Conservation (phyloP, 2,329 filamentous ascomycete species). For the Ramularia endophylla region DNA sequence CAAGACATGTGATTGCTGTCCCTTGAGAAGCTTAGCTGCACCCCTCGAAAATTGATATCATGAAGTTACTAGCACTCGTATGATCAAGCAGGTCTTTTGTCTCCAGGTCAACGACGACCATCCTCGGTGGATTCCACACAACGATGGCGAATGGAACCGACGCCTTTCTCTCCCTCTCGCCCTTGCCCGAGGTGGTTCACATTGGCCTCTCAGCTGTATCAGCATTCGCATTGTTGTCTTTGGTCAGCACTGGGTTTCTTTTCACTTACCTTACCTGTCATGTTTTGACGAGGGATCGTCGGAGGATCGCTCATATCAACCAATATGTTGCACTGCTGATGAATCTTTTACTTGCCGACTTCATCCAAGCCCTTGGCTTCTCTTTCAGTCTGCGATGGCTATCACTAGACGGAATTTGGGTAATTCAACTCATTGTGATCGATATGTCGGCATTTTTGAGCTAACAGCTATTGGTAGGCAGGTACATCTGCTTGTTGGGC, state of each 20-base stretch:
- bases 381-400: conserved; percentile 57
- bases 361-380: conserved; percentile 60
- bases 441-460: too few relatives aligned
- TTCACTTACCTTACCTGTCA: conserved; percentile 23
- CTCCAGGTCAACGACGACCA: too few relatives aligned
- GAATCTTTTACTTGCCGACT: conserved; percentile 61
- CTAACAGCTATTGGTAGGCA: conserved; percentile 27
- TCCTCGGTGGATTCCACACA: too few relatives aligned
- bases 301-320: conserved; percentile 35
- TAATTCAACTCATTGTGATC: too few relatives aligned
- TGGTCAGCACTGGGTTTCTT: conserved; percentile 17
- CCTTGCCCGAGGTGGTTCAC: conserved; percentile 15
- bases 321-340: conserved; percentile 64
- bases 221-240: conserved; percentile 20
- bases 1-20: too few relatives aligned
- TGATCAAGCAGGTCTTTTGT: too few relatives aligned
- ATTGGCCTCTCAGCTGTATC: conserved; percentile 21
- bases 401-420: conserved; percentile 45
- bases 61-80: too few relatives aligned
- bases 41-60: too few relatives aligned
- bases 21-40: too few relatives aligned
- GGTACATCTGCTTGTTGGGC: conserved; percentile 51
- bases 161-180: conserved; percentile 7
- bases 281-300: conserved; percentile 21
- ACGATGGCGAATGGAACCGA: too few relatives aligned